Percentiles rank a stretch among this genome's conserved stretches.
phyloP scores from a whole-genome alignment of 257 asterid species.

The Dorcoceras hygrometricum region DNA sequence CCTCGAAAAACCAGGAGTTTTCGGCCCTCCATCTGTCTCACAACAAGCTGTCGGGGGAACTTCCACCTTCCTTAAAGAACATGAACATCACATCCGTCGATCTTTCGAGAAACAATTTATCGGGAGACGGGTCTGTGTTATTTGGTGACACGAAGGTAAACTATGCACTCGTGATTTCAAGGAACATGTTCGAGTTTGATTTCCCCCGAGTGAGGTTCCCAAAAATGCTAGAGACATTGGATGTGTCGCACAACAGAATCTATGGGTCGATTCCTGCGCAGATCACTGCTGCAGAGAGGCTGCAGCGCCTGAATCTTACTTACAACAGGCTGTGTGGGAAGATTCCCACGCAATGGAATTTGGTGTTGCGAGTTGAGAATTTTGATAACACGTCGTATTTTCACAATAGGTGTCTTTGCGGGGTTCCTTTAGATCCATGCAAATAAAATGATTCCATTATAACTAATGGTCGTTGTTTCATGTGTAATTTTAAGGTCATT shows the following conservation, averaged over 20 bases:
- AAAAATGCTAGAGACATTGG: conserved; percentile 26
- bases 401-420: conserved; percentile 44
- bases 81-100: conserved; percentile 27
- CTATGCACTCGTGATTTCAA: conserved; percentile 25
- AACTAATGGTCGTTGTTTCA: no score
- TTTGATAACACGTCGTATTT: conserved; percentile 34
- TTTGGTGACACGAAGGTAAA: conserved; percentile 34
- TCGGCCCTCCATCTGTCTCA: conserved; percentile 25
- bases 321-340: conserved; percentile 45
- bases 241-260: conserved; percentile 41
- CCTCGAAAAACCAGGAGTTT: not conserved
- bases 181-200: conserved; percentile 39
- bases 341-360: conserved; percentile 40
- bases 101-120: conserved; percentile 34
- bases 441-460: no score
- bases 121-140: conserved; percentile 41
- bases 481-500: no score
- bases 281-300: conserved; percentile 23
- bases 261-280: conserved; percentile 39
- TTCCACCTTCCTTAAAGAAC: conserved; percentile 27
- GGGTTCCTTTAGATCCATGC: conserved; percentile 40
- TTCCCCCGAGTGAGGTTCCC: conserved; percentile 31
- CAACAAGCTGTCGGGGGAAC: conserved; percentile 29
- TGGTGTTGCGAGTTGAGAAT: conserved; percentile 21
- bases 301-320: conserved; percentile 35